Conservation (phyloP, 2,329 filamentous ascomycete species). For the Fusarium circinatum region DNA sequence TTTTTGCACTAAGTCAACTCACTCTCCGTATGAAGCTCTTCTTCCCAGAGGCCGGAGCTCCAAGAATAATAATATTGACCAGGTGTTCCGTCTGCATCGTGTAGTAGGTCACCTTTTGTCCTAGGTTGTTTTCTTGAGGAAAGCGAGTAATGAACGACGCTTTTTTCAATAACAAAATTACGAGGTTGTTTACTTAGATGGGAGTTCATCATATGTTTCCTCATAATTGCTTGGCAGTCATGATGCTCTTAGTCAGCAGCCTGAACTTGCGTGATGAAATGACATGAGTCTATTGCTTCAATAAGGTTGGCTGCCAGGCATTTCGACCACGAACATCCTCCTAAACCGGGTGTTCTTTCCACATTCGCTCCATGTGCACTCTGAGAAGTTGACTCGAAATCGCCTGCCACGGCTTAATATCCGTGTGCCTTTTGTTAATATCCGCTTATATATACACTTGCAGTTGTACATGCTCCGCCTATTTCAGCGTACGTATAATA, state of each 20-base stretch:
- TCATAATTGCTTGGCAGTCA: constrained; percentile 20
- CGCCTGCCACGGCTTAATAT: constrained; percentile 25
- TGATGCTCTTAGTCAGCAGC: constrained; percentile 34
- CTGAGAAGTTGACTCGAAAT: background rate
- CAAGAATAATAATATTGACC: constrained; percentile 32
- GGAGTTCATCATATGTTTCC: constrained; percentile 15
- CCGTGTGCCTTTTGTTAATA: constrained; percentile 37
- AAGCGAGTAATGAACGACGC: background rate
- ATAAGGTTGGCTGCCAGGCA: background rate
- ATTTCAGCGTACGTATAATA: constrained; percentile 41
- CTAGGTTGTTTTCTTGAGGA: background rate
- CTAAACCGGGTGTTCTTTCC: background rate
- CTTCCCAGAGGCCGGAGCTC: constrained; percentile 29
- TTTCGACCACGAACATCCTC: background rate
- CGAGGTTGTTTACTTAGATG: background rate
- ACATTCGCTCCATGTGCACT: background rate
- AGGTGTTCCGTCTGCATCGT: constrained; percentile 18
- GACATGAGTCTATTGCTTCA: background rate
- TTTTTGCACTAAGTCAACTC: constrained; percentile 2
- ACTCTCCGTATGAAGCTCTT: constrained; percentile 36
- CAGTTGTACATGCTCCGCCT: constrained; percentile 41
- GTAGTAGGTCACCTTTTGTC: background rate
- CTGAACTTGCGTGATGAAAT: constrained; percentile 15
- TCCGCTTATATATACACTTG: constrained; percentile 42
- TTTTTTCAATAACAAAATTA: background rate